phyloP scores from a whole-genome alignment of 345 rosid species.

The Linum lewisii region DNA sequence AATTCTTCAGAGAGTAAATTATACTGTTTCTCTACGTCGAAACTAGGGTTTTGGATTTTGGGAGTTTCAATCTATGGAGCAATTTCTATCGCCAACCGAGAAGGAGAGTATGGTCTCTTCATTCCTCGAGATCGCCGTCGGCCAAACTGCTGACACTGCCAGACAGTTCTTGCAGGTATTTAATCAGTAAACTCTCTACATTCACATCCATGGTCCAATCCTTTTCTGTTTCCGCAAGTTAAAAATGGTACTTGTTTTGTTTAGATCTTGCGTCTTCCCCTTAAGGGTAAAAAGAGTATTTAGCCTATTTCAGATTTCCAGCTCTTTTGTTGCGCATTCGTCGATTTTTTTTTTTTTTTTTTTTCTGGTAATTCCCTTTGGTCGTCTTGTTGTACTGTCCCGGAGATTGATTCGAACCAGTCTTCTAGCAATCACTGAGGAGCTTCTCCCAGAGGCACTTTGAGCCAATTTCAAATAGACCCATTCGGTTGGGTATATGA shows the following conservation, averaged over 20 bases:
- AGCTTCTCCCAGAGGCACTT: not conserved
- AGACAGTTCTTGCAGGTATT: conserved; percentile 74
- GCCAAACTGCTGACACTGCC: conserved; percentile 86
- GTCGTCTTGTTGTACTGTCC: too few relatives aligned
- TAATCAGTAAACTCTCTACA: not conserved
- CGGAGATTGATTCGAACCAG: not conserved
- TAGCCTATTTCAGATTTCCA: too few relatives aligned
- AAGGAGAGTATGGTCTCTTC: conserved; percentile 75
- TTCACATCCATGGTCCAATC: too few relatives aligned
- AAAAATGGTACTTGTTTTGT: too few relatives aligned
- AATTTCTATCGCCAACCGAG: conserved; percentile 18
- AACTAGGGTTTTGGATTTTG: not conserved
- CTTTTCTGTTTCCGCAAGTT: too few relatives aligned
- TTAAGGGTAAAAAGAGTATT: too few relatives aligned
- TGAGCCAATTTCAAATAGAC: not conserved
- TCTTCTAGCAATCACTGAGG: not conserved
- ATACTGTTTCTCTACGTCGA: not conserved
- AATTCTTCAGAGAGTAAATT: too few relatives aligned
- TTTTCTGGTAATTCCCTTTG: not conserved
- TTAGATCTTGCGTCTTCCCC: too few relatives aligned
- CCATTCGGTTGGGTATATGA: not conserved
- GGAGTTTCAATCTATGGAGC: conserved; percentile 12
- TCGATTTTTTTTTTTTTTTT: not conserved
- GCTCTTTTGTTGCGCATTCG: not conserved
- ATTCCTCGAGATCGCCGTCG: conserved; percentile 95